These are phyloP conservation scores for Aspergillus leporis DNA, from an alignment of 495 filamentous ascomycete genomes.

Conservation along the genomic window DNA sequence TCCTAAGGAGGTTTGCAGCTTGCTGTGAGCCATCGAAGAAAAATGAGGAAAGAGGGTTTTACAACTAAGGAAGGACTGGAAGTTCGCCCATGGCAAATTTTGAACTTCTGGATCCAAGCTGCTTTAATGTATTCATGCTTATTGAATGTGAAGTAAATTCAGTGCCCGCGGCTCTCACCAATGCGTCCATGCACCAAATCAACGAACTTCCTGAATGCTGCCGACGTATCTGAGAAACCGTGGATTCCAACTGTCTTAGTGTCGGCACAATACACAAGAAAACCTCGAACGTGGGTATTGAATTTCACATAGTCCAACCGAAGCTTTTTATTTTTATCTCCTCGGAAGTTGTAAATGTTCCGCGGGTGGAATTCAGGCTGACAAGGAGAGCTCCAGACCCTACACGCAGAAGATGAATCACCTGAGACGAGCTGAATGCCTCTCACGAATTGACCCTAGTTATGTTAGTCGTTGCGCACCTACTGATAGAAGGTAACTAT, in stretches of 20 bases:
- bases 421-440: slow-evolving; percentile 3
- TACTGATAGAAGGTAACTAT: not conserved
- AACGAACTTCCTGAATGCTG: slow-evolving; percentile 4
- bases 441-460: slow-evolving; percentile 16
- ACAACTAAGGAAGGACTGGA: slow-evolving; percentile 7
- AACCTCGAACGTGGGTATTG: slow-evolving; percentile 8
- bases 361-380: slow-evolving; percentile 13
- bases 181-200: slow-evolving; percentile 11
- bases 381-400: slow-evolving; percentile 14
- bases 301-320: slow-evolving; percentile 15
- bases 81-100: not conserved
- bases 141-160: slow-evolving; percentile 17
- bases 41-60: not conserved
- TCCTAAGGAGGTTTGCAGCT: slow-evolving; percentile 14
- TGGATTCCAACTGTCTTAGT: slow-evolving; percentile 8
- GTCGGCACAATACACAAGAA: slow-evolving; percentile 16
- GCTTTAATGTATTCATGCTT: slow-evolving; percentile 6
- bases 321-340: too few species aligned
- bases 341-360: slow-evolving; percentile 6
- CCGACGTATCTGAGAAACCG: slow-evolving; percentile 10
- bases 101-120: slow-evolving; percentile 14
- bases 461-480: slow-evolving; percentile 5
- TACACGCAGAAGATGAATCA: not conserved
- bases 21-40: too few species aligned
- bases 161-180: not conserved